These are phyloP conservation scores for Bassia scoparia DNA, from an alignment of 148 eudicot genomes.

Conservation along the genomic window DNA sequence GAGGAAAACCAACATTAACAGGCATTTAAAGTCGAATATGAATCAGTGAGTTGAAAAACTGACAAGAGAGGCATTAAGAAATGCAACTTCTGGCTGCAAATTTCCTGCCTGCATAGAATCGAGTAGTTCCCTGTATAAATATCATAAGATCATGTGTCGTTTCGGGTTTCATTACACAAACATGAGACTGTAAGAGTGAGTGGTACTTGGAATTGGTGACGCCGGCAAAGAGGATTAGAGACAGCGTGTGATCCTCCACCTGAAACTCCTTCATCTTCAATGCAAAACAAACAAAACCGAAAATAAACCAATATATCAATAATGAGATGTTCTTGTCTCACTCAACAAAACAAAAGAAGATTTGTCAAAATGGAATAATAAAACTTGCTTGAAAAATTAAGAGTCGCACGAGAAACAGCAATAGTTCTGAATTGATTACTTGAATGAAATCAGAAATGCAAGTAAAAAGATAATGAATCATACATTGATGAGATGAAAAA, in stretches of 20 bases:
- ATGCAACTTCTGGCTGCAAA: constrained; percentile 86
- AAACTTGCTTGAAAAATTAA: too few species aligned
- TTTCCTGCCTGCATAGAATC: constrained; percentile 81
- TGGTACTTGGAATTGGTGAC: constrained; percentile 77
- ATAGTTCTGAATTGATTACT: too few species aligned
- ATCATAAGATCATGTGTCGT: too few species aligned
- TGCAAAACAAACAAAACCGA: too few species aligned
- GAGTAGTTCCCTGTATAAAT: constrained; percentile 92
- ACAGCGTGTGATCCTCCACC: constrained; percentile 44
- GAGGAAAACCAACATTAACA: not conserved
- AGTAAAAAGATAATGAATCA: too few species aligned
- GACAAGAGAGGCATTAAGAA: constrained; percentile 92
- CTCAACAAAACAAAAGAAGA: too few species aligned
- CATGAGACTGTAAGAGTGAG: constrained; percentile 4
- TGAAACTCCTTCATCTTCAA: constrained; percentile 66
- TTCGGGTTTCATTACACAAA: not conserved
- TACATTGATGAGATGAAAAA: too few species aligned
- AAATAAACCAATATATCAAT: too few species aligned
- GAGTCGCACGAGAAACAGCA: too few species aligned
- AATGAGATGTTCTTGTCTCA: too few species aligned
- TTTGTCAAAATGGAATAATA: too few species aligned
- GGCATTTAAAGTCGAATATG: not conserved
- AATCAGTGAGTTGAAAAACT: constrained; percentile 17
- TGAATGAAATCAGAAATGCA: too few species aligned
- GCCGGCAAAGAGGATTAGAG: constrained; percentile 56